Base-by-base conservation (phyloP, 2,329 filamentous ascomycete genomes). In the Aaosphaeria arxii region DNA sequence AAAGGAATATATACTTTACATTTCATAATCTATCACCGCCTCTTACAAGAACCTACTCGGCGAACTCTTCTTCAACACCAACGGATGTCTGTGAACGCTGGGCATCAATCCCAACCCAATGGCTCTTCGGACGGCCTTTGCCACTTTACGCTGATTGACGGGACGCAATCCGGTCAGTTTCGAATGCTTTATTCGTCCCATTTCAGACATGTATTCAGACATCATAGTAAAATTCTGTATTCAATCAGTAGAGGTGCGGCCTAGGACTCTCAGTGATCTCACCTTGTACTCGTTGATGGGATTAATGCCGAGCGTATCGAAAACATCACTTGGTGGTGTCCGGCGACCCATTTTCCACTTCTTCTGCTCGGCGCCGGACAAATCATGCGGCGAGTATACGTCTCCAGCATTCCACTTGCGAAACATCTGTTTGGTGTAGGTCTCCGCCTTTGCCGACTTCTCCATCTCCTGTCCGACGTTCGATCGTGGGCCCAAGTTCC, bases 41-140 rank as follows among this genome's bases (percentile, higher is more conserved):
- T 24, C 17, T 39, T 50, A 50, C 0, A 55, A 51, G 43, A 67
- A 69, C 17, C 60, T 56, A 4, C 42, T 24, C 6, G 59, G 52
- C 7, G 40, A 40, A 48, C 53, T 61, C 53, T 59, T 61, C 58
- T 66, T 68, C 47, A 68, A 36, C 29, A 68, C 64, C 51, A 69
- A 42, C 4, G 94, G 94, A 74, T 99, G 94, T 56, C 79, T 77
- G 75, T 99, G 89, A 47, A 95, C 87, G 68, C 86, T 95, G 28
- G 94, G 94, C 80, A 97, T 91, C 51, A 97, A 77, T 11, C 94
- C 94, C 65, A 96, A 80, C 1, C 91, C 94, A 61, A 97, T 86
- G 17, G 89, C 87, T 59, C 94, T 82, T 56, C 94, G 80, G 61
- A 99, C 88, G 45, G 95, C 92, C 77, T 95, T 96, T 53, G 92